phyloP scores from a whole-genome alignment of 2,329 filamentous ascomycete species.

The Hypoxylon sp. region DNA sequence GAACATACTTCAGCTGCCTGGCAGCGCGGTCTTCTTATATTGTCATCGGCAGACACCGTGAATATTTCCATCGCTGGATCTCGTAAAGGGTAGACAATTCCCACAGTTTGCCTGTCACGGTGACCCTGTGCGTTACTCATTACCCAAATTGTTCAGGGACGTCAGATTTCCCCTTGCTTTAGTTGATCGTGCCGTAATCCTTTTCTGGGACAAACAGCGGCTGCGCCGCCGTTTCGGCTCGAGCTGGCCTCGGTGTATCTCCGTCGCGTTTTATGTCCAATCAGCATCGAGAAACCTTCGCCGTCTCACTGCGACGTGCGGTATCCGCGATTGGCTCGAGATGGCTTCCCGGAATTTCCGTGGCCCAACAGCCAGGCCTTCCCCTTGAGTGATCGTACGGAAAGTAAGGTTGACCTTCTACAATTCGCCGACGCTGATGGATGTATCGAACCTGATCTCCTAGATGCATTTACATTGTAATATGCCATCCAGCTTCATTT shows the following conservation, averaged over 20 bases:
- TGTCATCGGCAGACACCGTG: neutral
- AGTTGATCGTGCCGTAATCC: slow-evolving; percentile 28
- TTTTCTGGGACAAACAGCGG: slow-evolving; percentile 18
- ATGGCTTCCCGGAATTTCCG: neutral
- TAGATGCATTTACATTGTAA: neutral
- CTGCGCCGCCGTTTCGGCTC: slow-evolving; percentile 21
- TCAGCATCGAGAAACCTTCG: neutral
- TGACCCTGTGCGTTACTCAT: neutral
- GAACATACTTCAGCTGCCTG: neutral
- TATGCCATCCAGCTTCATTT: neutral
- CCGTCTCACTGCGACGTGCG: neutral
- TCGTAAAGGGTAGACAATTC: neutral
- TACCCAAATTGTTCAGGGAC: slow-evolving; percentile 27
- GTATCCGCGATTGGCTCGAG: slow-evolving; percentile 9
- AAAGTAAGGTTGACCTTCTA: neutral
- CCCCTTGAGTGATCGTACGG: neutral
- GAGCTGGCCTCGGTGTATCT: slow-evolving; percentile 1
- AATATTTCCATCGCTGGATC: neutral
- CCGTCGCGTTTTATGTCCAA: slow-evolving; percentile 23
- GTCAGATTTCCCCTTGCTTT: slow-evolving; percentile 18
- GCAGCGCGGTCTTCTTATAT: slow-evolving; percentile 13
- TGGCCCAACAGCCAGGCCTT: neutral
- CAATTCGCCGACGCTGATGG: neutral
- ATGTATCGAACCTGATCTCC: neutral
- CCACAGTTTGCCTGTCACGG: slow-evolving; percentile 2